These are phyloP conservation scores for Vigna reflexopilosa DNA, from an alignment of 306 rosid species.

Conservation along the genomic window DNA sequence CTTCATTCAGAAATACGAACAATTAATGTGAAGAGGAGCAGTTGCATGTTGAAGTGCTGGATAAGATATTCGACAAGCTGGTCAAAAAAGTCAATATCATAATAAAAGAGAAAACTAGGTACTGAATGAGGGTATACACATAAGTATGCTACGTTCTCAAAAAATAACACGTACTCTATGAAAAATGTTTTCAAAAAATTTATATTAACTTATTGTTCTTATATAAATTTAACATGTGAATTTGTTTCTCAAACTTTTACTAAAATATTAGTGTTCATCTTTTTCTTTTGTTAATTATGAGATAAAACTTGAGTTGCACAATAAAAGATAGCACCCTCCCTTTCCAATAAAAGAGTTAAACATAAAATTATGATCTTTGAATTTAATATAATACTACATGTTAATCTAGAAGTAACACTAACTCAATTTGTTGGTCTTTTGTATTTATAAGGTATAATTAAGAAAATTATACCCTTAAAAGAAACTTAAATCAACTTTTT, in stretches of 20 bases:
- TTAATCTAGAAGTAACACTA: too few relatives aligned
- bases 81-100: slow-evolving; percentile 25
- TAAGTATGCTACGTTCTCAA: not conserved
- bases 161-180: too few relatives aligned
- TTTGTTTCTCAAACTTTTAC: not conserved
- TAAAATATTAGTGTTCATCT: not conserved
- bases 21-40: slow-evolving; percentile 51
- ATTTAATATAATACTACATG: too few relatives aligned
- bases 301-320: not conserved
- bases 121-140: not conserved
- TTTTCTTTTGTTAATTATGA: not conserved
- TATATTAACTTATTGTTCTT: too few relatives aligned
- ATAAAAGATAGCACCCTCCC: too few relatives aligned
- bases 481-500: too few relatives aligned
- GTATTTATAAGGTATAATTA: too few relatives aligned
- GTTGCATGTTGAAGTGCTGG: slow-evolving; percentile 50
- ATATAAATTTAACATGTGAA: not conserved
- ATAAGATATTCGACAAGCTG: slow-evolving; percentile 39
- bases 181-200: too few relatives aligned
- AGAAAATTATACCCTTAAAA: too few relatives aligned
- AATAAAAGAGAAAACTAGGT: not conserved
- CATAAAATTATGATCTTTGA: too few relatives aligned
- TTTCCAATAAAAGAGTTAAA: too few relatives aligned
- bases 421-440: too few relatives aligned
- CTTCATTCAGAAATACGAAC: slow-evolving; percentile 41